phyloP scores from a whole-genome alignment of 2,329 filamentous ascomycete genomes.

The Akanthomyces lecanii region DNA sequence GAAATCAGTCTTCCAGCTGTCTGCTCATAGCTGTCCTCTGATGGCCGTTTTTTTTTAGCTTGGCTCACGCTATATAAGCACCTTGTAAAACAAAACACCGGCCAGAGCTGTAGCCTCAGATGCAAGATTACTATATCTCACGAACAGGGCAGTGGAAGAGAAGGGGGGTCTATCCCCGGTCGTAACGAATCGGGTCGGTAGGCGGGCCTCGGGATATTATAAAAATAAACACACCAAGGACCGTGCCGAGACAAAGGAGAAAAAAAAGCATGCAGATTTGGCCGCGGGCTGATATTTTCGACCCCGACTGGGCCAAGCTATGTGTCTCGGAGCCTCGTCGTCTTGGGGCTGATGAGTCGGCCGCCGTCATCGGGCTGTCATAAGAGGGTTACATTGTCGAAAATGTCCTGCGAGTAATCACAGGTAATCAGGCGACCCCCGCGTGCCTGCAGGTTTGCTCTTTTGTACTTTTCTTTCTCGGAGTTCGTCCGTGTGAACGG shows the following conservation, averaged over 20 bases:
- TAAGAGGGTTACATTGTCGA: slow-evolving; percentile 12
- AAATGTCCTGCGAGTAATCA: slow-evolving; percentile 5
- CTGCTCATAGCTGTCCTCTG: neutral
- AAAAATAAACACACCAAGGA: no score
- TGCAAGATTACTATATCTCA: neutral
- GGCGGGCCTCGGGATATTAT: no score
- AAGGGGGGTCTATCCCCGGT: neutral
- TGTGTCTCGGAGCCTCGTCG: neutral
- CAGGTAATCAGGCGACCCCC: neutral
- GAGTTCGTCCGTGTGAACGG: neutral
- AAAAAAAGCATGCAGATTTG: neutral
- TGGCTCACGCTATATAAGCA: slow-evolving; percentile 6
- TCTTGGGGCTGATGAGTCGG: neutral
- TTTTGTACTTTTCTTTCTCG: neutral
- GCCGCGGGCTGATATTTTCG: no score
- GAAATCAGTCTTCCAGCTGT: neutral
- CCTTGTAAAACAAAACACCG: neutral
- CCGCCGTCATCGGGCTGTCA: neutral
- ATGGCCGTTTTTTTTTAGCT: neutral
- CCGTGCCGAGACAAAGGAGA: neutral
- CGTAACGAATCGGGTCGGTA: no score
- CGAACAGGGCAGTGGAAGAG: neutral
- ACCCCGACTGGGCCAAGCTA: neutral
- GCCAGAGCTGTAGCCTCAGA: neutral
- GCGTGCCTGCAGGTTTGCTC: neutral